Base-by-base conservation (phyloP, 2,329 filamentous ascomycete species). In the Cytospora piceicola region DNA sequence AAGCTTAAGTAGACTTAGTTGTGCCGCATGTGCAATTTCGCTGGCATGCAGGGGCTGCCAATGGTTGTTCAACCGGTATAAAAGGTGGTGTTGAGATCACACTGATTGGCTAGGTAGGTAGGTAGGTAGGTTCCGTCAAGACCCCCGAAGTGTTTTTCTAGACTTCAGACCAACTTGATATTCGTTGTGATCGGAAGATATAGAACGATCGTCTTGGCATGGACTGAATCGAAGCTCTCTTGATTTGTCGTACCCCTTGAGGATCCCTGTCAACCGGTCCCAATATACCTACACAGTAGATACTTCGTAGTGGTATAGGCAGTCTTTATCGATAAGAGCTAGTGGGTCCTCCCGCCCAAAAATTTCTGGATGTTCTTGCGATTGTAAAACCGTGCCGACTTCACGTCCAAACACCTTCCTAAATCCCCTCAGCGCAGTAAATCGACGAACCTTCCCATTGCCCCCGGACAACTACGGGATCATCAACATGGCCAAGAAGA, bases 401-500 rank as follows among this genome's bases (percentile, higher is more conserved):
- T 49, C n/a, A 49, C 14, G 3, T 24, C 46, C 24, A 51, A 30
- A 7, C 29, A n/a, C 14, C 11, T 22, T 24, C 24, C 14, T 24
- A 3, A 15, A 51, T 27, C n/a, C 8, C 32, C 30, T 52, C 14
- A 27, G 20, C 42, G 42, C 39, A 29, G 8, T 20, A 17, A 32
- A 22, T n/a, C 29, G 53, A 29, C 24, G 27, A 20, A 20, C 53
- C 52, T 17, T 56, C 17, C 17, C 15, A 32, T 27, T 11, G 9
- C 29, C 29, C 29, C 30, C 2, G 9, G 24, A 56, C 17, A 17
- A 24, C 32, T 24, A 29, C 17, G 14, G 17, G 34, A 4, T 15
- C 14, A 22, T 58, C 34, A 59, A 76, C 36, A 90, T 89, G 87
- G 86, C 78, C 12, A 88, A 86, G 72, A 89, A 88, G 74, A 89